A percentile compares a stretch with the other conserved stretches of the same genome.
These are phyloP conservation scores for Microdochium paspali DNA, from an alignment of 2,329 filamentous ascomycete genomes.

Conservation along the genomic window DNA sequence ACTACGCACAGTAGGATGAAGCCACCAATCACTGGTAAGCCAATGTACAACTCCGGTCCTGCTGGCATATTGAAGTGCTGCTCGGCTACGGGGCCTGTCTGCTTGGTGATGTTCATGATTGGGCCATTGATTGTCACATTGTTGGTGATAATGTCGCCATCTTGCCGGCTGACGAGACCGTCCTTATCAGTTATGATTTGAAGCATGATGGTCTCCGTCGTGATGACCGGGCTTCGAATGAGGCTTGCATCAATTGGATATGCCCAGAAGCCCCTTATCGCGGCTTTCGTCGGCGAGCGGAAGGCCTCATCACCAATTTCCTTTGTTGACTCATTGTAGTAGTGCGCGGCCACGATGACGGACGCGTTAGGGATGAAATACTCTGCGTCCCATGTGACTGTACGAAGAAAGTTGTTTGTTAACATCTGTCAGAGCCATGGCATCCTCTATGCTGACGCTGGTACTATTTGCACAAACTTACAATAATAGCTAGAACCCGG, in stretches of 20 bases:
- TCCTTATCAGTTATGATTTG: conserved; percentile 27
- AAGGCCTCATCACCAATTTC: conserved; percentile 23
- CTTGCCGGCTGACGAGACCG: background rate
- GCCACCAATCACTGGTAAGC: conserved; percentile 39
- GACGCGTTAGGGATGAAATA: conserved; percentile 36
- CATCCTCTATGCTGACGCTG: too few relatives aligned
- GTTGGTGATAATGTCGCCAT: conserved; percentile 6
- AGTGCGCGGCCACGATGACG: conserved; percentile 18
- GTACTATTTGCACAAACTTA: conserved; percentile 16
- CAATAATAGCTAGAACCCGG: conserved; percentile 40
- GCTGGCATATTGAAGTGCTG: conserved; percentile 20
- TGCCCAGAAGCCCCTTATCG: conserved; percentile 37
- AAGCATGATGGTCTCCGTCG: conserved; percentile 37
- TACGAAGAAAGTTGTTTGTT: conserved; percentile 1
- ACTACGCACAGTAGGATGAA: conserved; percentile 37
- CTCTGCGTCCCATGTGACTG: conserved; percentile 48
- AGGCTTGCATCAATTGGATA: conserved; percentile 28
- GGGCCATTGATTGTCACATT: conserved; percentile 27
- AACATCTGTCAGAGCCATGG: too few relatives aligned
- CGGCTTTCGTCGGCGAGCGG: conserved; percentile 22
- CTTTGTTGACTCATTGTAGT: conserved; percentile 20
- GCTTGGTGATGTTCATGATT: conserved; percentile 28
- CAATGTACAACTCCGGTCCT: conserved; percentile 38
- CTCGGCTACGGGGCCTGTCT: conserved; percentile 18
- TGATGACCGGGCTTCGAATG: conserved; percentile 20